Evolutionary conservation across 805 yeast genomes (phyloP), one percentile per base, ranked within the genome.

Genomic region (Candida glaebosa): DNA sequence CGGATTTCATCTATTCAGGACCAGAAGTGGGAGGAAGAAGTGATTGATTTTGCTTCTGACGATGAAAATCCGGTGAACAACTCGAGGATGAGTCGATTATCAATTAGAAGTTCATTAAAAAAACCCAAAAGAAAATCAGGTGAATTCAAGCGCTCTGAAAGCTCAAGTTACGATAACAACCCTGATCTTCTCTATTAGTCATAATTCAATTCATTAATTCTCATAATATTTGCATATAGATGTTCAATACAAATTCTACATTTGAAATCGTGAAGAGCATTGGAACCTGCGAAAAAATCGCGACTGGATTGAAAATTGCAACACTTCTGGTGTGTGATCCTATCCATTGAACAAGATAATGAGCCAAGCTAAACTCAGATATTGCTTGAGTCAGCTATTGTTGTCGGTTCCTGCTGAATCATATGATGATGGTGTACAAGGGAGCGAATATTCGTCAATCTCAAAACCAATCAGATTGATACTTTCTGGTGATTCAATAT

Each of bases 21-120:
- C 34, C 48, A 67, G 31, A 59, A 51, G 19, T 61, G 69, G 22
- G 66, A 67, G 45, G 74, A 70, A 48, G 72, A 70, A 44, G 71
- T 69, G 3, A 62, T 70, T 42, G 75, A 70, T 48, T 70, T 68
- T 58, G 75, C 69, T 1, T 67, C 73, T 9, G 75, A 70, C 46
- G 74, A 70, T 46, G 75, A 70, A 41, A 64, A 62, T 41, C 67
- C 67, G 1, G 65, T 54, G 5, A 56, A 60, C 37, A 56, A 56
- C 12, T 61, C 69, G 1, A 52, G 52, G 18, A 63, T 70, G 73
- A 69, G 55, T 49, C 49, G 75, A 14, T 50, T 70, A 25, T 58
- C 71, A 9, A 70, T 70, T 31, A 51, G 75, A 41, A 59, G 61
- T 34, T 65, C 73, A 4, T 54, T 70, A 39, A 62, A 53, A 50